These are phyloP conservation scores for Martiniozyma abietophila DNA, from an alignment of 805 yeast genomes.

Conservation along the genomic window DNA sequence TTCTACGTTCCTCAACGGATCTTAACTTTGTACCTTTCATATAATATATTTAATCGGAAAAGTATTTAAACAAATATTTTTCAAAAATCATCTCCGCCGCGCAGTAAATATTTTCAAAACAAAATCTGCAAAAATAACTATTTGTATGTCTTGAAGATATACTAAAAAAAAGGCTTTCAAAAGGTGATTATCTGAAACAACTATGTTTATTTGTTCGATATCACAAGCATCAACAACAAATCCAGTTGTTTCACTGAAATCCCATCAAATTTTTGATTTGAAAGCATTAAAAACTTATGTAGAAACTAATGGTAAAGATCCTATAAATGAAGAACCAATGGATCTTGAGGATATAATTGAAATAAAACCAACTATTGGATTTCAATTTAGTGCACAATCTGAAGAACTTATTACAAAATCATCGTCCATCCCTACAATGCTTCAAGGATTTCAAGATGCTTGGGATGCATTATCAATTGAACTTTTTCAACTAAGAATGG, in stretches of 20 bases:
- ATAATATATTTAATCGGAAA: too few species aligned
- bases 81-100: too few species aligned
- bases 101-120: too few species aligned
- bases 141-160: too few species aligned
- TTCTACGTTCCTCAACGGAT: conserved; percentile 17
- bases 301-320: conserved; percentile 61
- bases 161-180: too few species aligned
- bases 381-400: conserved; percentile 11
- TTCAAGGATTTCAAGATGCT: conserved; percentile 72
- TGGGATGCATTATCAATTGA: conserved; percentile 87
- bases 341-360: conserved; percentile 47
- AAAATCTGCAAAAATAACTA: too few species aligned
- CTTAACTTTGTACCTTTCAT: too few species aligned
- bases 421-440: conserved; percentile 65
- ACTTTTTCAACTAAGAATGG: conserved; percentile 65
- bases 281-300: conserved; percentile 53
- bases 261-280: conserved; percentile 64
- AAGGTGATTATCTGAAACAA: too few species aligned
- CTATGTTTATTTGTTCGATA: conserved; percentile 24
- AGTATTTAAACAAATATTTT: too few species aligned
- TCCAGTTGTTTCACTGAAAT: conserved; percentile 70
- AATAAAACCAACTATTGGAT: conserved; percentile 13
- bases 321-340: conserved; percentile 59
- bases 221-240: conserved; percentile 63
- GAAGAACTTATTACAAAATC: conserved; percentile 23